These are phyloP conservation scores for Hortiboletus flavorubellus DNA, from an alignment of 768 basidiomycete species.

Conservation along the genomic window DNA sequence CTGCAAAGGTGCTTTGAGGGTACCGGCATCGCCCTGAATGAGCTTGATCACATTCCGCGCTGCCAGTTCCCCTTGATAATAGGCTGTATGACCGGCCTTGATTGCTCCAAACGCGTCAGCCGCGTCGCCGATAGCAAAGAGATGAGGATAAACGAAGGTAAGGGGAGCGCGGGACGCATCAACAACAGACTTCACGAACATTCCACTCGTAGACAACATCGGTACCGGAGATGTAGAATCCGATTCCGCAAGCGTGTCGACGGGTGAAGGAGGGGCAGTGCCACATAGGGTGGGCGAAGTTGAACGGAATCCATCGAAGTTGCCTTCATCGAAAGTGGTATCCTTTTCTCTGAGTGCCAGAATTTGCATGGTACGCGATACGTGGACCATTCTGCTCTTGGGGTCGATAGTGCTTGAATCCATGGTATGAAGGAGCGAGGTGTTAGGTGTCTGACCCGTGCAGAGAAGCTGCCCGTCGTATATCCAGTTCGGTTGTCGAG, in stretches of 20 bases:
- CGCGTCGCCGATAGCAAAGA: constrained; percentile 62
- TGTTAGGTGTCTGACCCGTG: constrained; percentile 61
- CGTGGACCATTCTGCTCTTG: constrained; percentile 39
- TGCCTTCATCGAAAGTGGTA: neutral
- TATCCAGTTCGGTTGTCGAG: neutral
- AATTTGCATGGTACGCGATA: constrained; percentile 53
- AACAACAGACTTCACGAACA: neutral
- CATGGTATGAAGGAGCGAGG: constrained; percentile 41
- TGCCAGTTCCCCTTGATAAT: constrained; percentile 50
- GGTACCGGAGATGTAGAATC: neutral
- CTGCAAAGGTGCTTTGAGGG: neutral
- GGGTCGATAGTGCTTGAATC: constrained; percentile 41
- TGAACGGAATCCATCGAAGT: neutral
- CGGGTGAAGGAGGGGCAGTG: constrained; percentile 5
- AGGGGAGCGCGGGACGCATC: constrained; percentile 21
- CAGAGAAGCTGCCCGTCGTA: constrained; percentile 45
- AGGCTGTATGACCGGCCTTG: constrained; percentile 56
- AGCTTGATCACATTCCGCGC: constrained; percentile 53
- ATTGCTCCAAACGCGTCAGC: constrained; percentile 65
- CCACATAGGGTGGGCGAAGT: constrained; percentile 7
- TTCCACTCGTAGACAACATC: neutral
- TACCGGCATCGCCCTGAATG: constrained; percentile 24
- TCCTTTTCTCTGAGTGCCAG: neutral
- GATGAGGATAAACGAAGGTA: constrained; percentile 39
- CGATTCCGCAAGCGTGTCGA: constrained; percentile 9